Conservation (phyloP, 495 filamentous ascomycete species). For the Aspergillus sclerotiicarbonarius region DNA sequence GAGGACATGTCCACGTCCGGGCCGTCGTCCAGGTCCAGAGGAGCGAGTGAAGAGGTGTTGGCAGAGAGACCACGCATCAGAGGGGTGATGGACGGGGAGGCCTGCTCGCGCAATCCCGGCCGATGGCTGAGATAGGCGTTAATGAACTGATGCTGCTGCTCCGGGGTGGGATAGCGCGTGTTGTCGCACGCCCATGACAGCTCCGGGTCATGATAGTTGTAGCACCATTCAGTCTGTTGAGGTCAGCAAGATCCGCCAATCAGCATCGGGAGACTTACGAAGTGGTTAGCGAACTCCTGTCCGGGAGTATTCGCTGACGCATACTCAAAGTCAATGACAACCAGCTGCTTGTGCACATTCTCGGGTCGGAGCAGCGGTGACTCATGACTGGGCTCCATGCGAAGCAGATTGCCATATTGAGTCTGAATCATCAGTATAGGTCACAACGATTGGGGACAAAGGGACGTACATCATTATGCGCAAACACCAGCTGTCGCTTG, state of each 20-base stretch:
- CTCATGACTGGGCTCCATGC: constrained; percentile 77
- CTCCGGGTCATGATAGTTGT: constrained; percentile 82
- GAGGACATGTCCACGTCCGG: constrained; percentile 20
- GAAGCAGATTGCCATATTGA: constrained; percentile 97
- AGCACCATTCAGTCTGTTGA: constrained; percentile 82
- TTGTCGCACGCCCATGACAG: constrained; percentile 65
- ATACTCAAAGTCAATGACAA: constrained; percentile 99
- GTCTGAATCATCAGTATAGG: constrained; percentile 55
- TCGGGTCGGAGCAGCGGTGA: constrained; percentile 85
- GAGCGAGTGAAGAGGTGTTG: constrained; percentile 30
- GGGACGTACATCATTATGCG: constrained; percentile 87
- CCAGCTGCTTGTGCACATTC: constrained; percentile 89
- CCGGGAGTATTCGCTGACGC: constrained; percentile 85
- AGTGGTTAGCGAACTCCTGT: constrained; percentile 96
- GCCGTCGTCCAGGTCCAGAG: constrained; percentile 35
- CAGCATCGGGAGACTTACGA: constrained; percentile 50
- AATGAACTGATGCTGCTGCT: constrained; percentile 83
- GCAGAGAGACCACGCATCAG: constrained; percentile 35
- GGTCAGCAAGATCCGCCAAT: constrained; percentile 2
- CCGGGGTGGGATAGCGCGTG: constrained; percentile 68
- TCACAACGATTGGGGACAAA: constrained; percentile 6
- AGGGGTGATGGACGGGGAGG: constrained; percentile 55
- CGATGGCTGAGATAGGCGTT: constrained; percentile 81
- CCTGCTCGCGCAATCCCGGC: constrained; percentile 52
- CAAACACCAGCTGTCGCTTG: constrained; percentile 79